phyloP scores from a whole-genome alignment of 768 basidiomycete species.

The Collybia sordida region DNA sequence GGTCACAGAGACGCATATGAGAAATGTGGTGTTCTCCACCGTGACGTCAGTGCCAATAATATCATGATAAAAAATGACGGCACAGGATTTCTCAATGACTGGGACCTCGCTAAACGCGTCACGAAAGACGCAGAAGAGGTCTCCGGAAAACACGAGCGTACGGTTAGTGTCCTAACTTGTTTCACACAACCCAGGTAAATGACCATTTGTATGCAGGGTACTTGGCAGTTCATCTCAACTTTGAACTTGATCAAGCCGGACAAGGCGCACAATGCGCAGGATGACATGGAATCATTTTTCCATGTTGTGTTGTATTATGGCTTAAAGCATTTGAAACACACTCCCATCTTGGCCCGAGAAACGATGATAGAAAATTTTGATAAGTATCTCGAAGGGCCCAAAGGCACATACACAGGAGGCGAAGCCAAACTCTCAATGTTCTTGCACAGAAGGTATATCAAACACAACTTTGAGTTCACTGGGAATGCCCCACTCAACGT shows the following conservation, averaged over 20 bases:
- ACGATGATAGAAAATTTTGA: neutral
- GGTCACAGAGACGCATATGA: slow-evolving; percentile 3
- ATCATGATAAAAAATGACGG: neutral
- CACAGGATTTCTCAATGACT: neutral
- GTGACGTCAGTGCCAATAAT: slow-evolving; percentile 2
- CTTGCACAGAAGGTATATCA: neutral
- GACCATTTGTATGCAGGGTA: neutral
- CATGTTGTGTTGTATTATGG: slow-evolving; percentile 1
- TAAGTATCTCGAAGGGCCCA: neutral
- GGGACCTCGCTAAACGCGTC: neutral
- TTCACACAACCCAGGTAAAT: neutral
- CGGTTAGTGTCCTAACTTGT: neutral
- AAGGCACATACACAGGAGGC: neutral
- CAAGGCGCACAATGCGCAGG: neutral
- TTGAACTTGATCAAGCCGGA: neutral
- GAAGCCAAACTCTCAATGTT: neutral
- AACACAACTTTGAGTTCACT: neutral
- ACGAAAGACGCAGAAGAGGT: neutral
- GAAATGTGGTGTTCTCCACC: neutral
- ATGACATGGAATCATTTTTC: slow-evolving; percentile 2
- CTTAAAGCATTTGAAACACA: neutral
- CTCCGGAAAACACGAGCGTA: neutral
- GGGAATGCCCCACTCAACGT: neutral
- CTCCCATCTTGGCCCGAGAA: neutral
- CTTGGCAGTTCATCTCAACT: slow-evolving; percentile 8